Conservation (phyloP, 331 rosid genomes). For the Malus hybrid region DNA sequence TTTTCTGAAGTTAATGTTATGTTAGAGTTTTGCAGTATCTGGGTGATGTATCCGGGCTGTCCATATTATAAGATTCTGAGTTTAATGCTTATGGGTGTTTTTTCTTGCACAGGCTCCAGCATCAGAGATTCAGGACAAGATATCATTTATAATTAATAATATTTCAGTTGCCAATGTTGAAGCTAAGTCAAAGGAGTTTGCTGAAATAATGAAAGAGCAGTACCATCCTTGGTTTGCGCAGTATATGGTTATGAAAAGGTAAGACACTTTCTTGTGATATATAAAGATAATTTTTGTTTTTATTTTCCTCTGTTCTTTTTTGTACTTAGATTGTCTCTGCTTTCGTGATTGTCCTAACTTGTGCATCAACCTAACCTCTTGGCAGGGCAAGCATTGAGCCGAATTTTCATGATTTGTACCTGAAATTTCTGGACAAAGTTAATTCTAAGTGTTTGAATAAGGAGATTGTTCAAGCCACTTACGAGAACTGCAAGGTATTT, state of each 20-base stretch:
- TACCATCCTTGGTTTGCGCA: conserved; percentile 95
- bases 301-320: neutral
- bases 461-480: conserved; percentile 82
- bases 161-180: conserved; percentile 67
- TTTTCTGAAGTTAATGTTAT: neutral
- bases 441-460: conserved; percentile 72
- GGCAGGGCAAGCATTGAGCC: conserved; percentile 97
- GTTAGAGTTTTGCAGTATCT: neutral
- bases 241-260: conserved; percentile 99
- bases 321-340: neutral
- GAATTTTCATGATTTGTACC: conserved; percentile 88
- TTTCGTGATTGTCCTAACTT: neutral
- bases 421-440: conserved; percentile 83
- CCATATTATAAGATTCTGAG: neutral
- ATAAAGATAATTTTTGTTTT: neutral
- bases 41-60: neutral
- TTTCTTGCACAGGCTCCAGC: conserved; percentile 73
- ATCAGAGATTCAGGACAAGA: conserved; percentile 91
- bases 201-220: conserved; percentile 72
- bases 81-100: neutral
- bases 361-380: neutral
- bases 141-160: conserved; percentile 86
- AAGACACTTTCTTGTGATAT: neutral
- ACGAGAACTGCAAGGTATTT: conserved; percentile 94
- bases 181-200: conserved; percentile 64